These are phyloP conservation scores for Fusarium sp. DNA, from an alignment of 2,329 filamentous ascomycete species.

Conservation along the genomic window DNA sequence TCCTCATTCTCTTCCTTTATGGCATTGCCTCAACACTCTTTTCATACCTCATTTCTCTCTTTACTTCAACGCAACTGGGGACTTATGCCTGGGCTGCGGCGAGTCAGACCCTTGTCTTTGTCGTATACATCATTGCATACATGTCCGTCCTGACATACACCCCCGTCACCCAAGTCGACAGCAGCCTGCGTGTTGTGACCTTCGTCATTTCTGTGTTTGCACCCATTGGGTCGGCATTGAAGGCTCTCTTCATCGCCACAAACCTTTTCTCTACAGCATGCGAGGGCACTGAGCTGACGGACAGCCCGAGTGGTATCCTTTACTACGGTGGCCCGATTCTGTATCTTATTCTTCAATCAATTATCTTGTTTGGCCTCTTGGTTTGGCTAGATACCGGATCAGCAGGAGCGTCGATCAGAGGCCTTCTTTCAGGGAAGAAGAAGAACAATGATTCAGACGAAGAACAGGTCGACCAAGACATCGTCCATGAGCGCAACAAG, in stretches of 20 bases:
- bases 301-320: constrained; percentile 75
- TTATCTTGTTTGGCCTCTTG: constrained; percentile 76
- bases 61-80: constrained; percentile 80
- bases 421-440: constrained; percentile 52
- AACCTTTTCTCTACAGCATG: constrained; percentile 89
- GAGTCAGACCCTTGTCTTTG: constrained; percentile 76
- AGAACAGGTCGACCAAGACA: constrained; percentile 64
- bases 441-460: constrained; percentile 46
- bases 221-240: constrained; percentile 79
- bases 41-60: constrained; percentile 84
- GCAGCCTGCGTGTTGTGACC: constrained; percentile 74
- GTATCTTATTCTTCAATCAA: constrained; percentile 80
- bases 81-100: constrained; percentile 87
- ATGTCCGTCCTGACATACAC: constrained; percentile 79
- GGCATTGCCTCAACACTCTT: constrained; percentile 81
- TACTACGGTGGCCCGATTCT: constrained; percentile 87
- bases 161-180: constrained; percentile 75
- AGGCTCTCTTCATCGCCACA: constrained; percentile 79
- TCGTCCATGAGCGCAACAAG: constrained; percentile 71
- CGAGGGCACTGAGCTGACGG: constrained; percentile 68
- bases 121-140: constrained; percentile 78
- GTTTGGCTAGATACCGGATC: constrained; percentile 85
- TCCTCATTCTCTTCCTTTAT: constrained; percentile 83
- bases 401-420: constrained; percentile 63
- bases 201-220: constrained; percentile 79